Base-by-base conservation (phyloP, 805 yeast species). In the Cyberlindnera euphorbiiphila region DNA sequence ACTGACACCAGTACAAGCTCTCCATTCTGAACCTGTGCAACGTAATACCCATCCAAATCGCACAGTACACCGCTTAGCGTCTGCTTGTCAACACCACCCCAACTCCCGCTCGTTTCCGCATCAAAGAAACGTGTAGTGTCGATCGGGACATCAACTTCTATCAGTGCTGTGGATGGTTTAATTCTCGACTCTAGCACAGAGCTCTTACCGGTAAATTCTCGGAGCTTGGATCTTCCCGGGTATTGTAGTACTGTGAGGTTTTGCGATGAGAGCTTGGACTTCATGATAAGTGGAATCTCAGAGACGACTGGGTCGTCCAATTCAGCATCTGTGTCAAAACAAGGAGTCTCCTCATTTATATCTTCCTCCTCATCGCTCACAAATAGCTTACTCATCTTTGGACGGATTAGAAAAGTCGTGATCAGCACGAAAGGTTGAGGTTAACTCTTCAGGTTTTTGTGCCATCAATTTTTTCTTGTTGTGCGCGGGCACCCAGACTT, bases 111-210 rank as follows among this genome's bases (percentile, higher is more conserved):
- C 50, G 79, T 81, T 10, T 69, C 62, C 28, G 64, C 69, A 55
- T 88, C 91, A 53, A 77, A 85, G 51, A 83, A 87, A 29, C 70
- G 71, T 6, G 65, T 51, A 0, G 85, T 82, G 36, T 82, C 82
- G 34, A 86, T 61, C 11, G 96, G 95, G 6, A 85, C 65, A 43
- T 82, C 85, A 25, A 89, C 71, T 56, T 86, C 95, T 43, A 93
- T 62, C 10, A 78, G 68, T 2, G 77, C 74, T 1, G 86, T 69
- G 19, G 70, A 64, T 1, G 74, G 74, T 53, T 88, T 91, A 42
- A 83, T 57, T 28, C 81, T 60, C 0, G 79, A 38, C 18, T 45
- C 43, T 66, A 13, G 61, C 61, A 42, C 65, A 41, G 64, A 64
- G 24, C 53, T 56, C 1, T 53, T 52, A 4, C 57, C 60, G 3